Conservation (phyloP, 1,284 basidiomycete genomes). For the Trichosporon sp. region DNA sequence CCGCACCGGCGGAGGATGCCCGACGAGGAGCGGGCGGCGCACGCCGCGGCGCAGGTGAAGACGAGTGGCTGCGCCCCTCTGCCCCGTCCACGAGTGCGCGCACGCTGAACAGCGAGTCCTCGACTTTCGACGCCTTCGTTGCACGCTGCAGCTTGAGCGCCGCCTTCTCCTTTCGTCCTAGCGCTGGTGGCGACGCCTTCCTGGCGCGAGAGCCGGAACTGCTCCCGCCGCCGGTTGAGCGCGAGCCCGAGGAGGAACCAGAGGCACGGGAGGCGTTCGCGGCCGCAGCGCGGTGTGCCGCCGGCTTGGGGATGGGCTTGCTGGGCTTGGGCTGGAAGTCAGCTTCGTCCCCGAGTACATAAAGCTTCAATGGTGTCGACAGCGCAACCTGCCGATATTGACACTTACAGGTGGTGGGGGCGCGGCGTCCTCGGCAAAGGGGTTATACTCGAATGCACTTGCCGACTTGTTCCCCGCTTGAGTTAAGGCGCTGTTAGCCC, state of each 20-base stretch:
- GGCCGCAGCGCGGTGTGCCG: conserved; percentile 7
- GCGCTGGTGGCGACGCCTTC: conserved; percentile 34
- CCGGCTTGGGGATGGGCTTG: conserved; percentile 15
- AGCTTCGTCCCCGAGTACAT: background rate
- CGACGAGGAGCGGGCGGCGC: conserved; percentile 8
- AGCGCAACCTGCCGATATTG: background rate
- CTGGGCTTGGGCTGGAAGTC: conserved; percentile 11
- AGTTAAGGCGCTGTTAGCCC: conserved; percentile 44
- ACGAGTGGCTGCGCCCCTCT: conserved; percentile 16
- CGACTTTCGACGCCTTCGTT: conserved; percentile 8
- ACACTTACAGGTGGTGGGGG: conserved; percentile 29
- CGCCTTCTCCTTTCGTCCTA: conserved; percentile 46
- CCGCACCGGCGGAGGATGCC: background rate
- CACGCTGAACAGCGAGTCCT: conserved; percentile 42
- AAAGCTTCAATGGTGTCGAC: background rate
- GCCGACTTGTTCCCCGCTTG: conserved; percentile 23
- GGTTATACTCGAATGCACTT: conserved; percentile 40
- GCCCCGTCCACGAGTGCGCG: conserved; percentile 42
- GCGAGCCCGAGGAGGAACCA: background rate
- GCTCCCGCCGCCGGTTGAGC: conserved; percentile 9
- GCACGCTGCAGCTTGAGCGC: conserved; percentile 27
- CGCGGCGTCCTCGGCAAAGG: conserved; percentile 49
- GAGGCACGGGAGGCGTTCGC: background rate
- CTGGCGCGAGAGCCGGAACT: background rate
- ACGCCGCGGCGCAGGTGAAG: conserved; percentile 8